Evolutionary conservation across 78 protist genomes (phyloP), one percentile per base, ranked within the genome.

Genomic region (Dictyostelium purpureum): DNA sequence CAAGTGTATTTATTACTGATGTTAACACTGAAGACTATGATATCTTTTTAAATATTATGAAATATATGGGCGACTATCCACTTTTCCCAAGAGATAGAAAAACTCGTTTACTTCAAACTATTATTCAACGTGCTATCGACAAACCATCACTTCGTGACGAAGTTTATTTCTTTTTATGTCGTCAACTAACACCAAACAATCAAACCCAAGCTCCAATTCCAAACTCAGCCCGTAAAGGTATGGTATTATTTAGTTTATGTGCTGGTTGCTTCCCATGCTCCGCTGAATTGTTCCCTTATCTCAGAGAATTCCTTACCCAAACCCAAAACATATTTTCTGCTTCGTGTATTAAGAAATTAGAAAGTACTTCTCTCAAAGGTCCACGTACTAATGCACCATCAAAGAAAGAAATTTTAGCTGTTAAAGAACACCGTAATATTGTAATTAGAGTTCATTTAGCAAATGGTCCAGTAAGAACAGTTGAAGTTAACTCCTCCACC

Each of bases 261-360:
- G 70, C 90, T 21, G 90, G 90, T 49, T 83, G 90, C 19, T 83
- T 83, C 90, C 90, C 90, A 2, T 57, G 74, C 0, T 43, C 90
- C 9, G 90, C 90, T 2, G 90, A 83, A 57, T 33, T 83, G 11
- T 83, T 83, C 80, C 90, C 90, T 14, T 83, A 52, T 52, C 67
- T 83, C 7, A 51, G 59, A 19, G 69, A 70, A 12, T 83, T 83
- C 16, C 33, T 83, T 0, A 26, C 80, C 0, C 71, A 38, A 43
- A 70, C 65, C 7, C 80, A 83, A 5, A 83, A 83, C 42, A 21
- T 43, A 1, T 83, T 70, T 24, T 70, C 90, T 14, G 57, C 37
- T 4, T 51, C 43, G 14, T 71, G 90, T 57, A 83, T 83, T 24
- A 71, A 70, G 70, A 83, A 83, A 42, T 40, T 83, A 1, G 79